phyloP scores from a whole-genome alignment of 2,329 filamentous ascomycete species.

The Cladosporium sp. region DNA sequence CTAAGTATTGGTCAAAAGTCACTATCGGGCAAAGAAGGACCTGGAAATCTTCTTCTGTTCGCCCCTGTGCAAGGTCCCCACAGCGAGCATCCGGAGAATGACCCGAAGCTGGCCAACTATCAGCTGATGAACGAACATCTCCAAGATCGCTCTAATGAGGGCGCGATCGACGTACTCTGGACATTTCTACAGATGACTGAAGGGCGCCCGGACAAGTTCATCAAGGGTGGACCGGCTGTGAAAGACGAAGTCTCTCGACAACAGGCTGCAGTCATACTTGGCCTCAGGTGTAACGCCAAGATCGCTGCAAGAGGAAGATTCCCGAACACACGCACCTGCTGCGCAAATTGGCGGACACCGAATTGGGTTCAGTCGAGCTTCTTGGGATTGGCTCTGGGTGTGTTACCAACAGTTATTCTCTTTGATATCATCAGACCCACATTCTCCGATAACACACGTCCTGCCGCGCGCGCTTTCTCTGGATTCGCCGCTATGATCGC shows the following conservation, averaged over 20 bases:
- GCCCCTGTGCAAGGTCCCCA: constrained; percentile 50
- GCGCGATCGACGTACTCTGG: constrained; percentile 48
- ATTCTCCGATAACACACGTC: constrained; percentile 17
- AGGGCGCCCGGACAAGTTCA: constrained; percentile 45
- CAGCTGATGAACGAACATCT: constrained; percentile 56
- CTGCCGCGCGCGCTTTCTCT: constrained; percentile 19
- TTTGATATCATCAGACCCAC: neutral
- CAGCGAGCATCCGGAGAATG: constrained; percentile 46
- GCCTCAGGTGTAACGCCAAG: constrained; percentile 56
- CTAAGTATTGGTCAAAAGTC: constrained; percentile 20
- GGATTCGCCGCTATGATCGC: constrained; percentile 27
- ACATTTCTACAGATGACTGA: constrained; percentile 53
- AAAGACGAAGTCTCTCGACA: constrained; percentile 47
- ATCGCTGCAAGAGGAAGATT: constrained; percentile 40
- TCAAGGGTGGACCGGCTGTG: constrained; percentile 43
- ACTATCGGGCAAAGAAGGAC: constrained; percentile 22
- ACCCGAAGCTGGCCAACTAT: constrained; percentile 30
- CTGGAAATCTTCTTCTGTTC: constrained; percentile 42
- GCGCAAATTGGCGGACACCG: constrained; percentile 45
- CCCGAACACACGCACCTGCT: constrained; percentile 55
- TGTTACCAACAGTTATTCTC: constrained; percentile 30
- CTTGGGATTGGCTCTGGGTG: constrained; percentile 34
- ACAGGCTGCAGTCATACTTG: constrained; percentile 56
- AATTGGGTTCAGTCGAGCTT: constrained; percentile 41
- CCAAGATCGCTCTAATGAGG: constrained; percentile 39